phyloP scores from a whole-genome alignment of 306 rosid genomes.

The Benincasa hispida region DNA sequence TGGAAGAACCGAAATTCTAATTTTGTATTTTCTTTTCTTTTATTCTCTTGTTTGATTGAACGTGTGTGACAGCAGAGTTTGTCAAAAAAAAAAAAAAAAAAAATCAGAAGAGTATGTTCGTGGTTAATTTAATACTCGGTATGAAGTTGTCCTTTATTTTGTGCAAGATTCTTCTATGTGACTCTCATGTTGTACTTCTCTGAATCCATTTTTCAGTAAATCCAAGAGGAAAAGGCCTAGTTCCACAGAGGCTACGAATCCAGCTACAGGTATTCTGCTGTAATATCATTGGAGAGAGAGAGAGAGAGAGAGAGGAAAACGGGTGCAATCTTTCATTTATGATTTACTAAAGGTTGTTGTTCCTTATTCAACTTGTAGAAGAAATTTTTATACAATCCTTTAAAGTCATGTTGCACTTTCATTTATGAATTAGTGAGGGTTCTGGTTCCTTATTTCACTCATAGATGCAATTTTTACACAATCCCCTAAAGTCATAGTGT shows the following conservation, averaged over 20 bases:
- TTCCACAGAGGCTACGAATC: constrained; percentile 23
- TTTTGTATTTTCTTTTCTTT: background rate
- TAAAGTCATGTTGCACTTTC: background rate
- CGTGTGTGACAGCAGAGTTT: background rate
- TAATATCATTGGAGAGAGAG: background rate
- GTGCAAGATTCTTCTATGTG: background rate
- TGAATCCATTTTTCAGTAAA: constrained; percentile 16
- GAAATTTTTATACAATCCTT: background rate
- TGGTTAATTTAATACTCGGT: background rate
- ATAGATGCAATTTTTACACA: background rate
- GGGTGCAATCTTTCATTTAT: background rate
- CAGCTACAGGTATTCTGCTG: constrained; percentile 21
- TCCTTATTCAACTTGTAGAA: background rate
- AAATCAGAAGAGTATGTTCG: background rate
- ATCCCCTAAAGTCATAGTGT: background rate
- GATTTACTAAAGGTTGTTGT: background rate
- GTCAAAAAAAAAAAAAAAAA: too few species aligned
- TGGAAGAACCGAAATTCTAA: background rate
- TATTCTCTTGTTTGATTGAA: background rate
- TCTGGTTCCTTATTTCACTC: background rate
- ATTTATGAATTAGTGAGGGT: background rate
- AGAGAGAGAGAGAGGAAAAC: background rate
- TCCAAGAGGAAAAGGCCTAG: constrained; percentile 46
- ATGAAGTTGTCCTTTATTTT: background rate
- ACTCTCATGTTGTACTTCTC: constrained; percentile 6